Conservation (phyloP, 2,329 filamentous ascomycete species). For the Sporothrix brasiliensis region DNA sequence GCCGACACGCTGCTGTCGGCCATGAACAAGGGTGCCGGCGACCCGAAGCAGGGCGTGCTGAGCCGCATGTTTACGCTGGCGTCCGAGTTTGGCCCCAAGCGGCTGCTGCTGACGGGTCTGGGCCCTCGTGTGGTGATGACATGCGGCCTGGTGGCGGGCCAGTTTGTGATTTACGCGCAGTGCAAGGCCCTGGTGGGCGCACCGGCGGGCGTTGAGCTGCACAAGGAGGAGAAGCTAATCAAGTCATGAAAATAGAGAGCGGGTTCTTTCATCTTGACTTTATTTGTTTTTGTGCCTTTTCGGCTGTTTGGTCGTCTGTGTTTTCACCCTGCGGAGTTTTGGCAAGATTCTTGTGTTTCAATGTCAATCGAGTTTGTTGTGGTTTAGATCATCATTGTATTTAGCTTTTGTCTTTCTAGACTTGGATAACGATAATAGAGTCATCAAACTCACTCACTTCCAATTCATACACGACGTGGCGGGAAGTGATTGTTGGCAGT, state of each 20-base stretch:
- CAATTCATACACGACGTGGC: background rate
- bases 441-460: background rate
- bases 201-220: constrained; percentile 56
- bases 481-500: background rate
- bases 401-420: constrained; percentile 6
- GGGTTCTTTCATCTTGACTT: background rate
- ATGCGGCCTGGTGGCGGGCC: constrained; percentile 55
- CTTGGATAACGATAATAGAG: constrained; percentile 17
- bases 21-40: constrained; percentile 59
- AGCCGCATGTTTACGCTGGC: constrained; percentile 57
- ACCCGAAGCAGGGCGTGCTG: constrained; percentile 52
- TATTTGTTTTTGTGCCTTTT: background rate
- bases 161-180: constrained; percentile 60
- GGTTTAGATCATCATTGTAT: constrained; percentile 4
- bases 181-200: constrained; percentile 58
- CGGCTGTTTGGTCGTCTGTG: background rate
- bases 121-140: constrained; percentile 59
- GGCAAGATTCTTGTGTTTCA: constrained; percentile 4
- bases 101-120: constrained; percentile 52
- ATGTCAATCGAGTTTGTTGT: background rate
- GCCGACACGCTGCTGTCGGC: constrained; percentile 68
- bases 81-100: constrained; percentile 54
- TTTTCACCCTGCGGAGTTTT: background rate
- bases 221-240: constrained; percentile 48
- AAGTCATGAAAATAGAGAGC: constrained; percentile 11